Conservation (phyloP, 768 basidiomycete species). For the Amanita rubescens region DNA sequence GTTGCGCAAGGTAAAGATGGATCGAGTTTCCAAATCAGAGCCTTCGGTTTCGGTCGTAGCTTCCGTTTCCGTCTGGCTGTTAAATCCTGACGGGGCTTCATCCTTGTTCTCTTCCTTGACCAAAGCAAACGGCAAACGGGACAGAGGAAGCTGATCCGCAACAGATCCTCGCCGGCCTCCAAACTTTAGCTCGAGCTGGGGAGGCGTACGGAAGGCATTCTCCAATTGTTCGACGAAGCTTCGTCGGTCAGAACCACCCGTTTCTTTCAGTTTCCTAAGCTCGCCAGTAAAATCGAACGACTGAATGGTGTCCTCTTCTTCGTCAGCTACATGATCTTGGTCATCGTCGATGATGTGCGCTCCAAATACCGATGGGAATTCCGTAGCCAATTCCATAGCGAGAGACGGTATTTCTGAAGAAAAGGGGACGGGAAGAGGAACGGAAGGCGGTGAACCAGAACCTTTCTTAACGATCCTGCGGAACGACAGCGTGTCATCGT, state of each 20-base stretch:
- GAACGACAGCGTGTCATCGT: too few species aligned
- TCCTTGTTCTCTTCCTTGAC: conserved; percentile 7
- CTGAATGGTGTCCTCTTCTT: too few species aligned
- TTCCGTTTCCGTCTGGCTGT: conserved; percentile 25
- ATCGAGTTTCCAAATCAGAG: conserved; percentile 9
- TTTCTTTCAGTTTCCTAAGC: too few species aligned
- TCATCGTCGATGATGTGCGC: too few species aligned
- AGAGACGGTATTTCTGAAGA: background rate
- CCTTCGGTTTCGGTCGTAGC: conserved; percentile 14
- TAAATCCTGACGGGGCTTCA: conserved; percentile 11
- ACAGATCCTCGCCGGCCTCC: conserved; percentile 19
- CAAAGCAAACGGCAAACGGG: conserved; percentile 33
- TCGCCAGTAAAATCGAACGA: too few species aligned
- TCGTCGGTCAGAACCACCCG: too few species aligned
- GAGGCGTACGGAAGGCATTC: too few species aligned
- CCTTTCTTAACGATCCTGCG: too few species aligned
- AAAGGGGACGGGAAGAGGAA: too few species aligned
- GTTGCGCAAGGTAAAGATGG: conserved; percentile 17
- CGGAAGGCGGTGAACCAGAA: too few species aligned
- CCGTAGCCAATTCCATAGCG: conserved; percentile 16
- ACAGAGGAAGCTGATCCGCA: conserved; percentile 42
- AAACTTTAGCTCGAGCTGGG: too few species aligned
- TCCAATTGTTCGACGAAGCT: too few species aligned
- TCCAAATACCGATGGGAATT: conserved; percentile 33
- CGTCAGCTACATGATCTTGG: conserved; percentile 14